Evolutionary conservation across 129 eudicot genomes (phyloP), one percentile per base, ranked within the genome.

Genomic region (Lonicera japonica): DNA sequence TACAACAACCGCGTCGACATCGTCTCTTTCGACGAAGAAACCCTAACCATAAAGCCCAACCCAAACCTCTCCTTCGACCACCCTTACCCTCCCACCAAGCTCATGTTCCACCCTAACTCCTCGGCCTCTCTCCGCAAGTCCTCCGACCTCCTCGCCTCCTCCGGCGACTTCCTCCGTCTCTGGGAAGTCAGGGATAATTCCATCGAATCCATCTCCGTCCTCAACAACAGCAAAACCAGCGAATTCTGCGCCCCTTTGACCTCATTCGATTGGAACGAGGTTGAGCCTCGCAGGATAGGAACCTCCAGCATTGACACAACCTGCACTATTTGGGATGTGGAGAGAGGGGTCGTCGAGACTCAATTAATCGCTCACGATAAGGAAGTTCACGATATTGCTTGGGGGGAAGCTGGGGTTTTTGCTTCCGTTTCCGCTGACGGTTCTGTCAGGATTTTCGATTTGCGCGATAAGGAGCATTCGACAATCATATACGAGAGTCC

Each of bases 71-170:
- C 80, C 53, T 75, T 83, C 70, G 65, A 66, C 0, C 89, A 83
- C 65, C 85, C 89, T 24, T 83, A 79, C 73, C 85, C 89, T 11
- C 89, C 88, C 5, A 83, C 89, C 8, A 83, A 83, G 51, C 70
- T 83, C 23, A 74, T 75, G 66, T 83, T 83, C 41, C 79, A 78
- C 65, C 88, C 82, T 47, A 55, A 70, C 56, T 6, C 50, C 13
- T 52, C 59, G 6, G 0, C 63, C 56, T 54, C 73, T 11, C 47
- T 54, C 3, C 18, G 58, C 0, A 25, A 51, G 11, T 0, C 36
- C 6, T 25, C 55, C 15, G 69, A 50, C 11, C 12, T 36, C 21
- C 74, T 81, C 48, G 87, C 83, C 14, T 81, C 87, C 48, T 77
- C 87, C 68, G 83, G 82, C 63, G 83, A 81, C 71, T 80, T 12